Conservation (phyloP, 2,329 filamentous ascomycete species). For the Curvularia sp. region DNA sequence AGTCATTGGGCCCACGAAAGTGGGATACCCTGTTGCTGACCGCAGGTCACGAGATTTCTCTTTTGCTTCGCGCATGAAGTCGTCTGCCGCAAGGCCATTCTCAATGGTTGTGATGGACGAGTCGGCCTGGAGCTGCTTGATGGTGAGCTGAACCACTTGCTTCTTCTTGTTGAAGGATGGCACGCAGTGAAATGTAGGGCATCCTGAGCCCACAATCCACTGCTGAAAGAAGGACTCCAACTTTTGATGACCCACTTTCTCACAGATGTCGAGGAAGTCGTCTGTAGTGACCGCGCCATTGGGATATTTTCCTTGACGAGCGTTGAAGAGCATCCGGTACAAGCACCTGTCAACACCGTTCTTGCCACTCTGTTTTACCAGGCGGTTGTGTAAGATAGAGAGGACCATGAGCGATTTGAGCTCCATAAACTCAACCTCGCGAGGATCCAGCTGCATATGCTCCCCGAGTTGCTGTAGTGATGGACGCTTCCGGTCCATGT, state of each 20-base stretch:
- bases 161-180: conserved; percentile 98
- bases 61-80: conserved; percentile 85
- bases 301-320: conserved; percentile 78
- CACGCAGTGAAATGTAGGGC: conserved; percentile 83
- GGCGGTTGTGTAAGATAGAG: conserved; percentile 89
- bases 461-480: conserved; percentile 82
- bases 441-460: conserved; percentile 78
- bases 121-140: conserved; percentile 67
- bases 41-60: conserved; percentile 76
- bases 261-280: conserved; percentile 81
- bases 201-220: conserved; percentile 89
- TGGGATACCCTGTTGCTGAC: conserved; percentile 72
- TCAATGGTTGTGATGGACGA: conserved; percentile 39
- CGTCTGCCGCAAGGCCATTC: conserved; percentile 66
- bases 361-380: conserved; percentile 87
- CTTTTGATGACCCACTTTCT: conserved; percentile 86
- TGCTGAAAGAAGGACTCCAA: conserved; percentile 92
- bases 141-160: conserved; percentile 88
- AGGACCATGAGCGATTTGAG: conserved; percentile 90
- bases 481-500: conserved; percentile 81
- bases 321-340: conserved; percentile 82
- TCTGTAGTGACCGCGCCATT: conserved; percentile 76
- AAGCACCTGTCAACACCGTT: conserved; percentile 85
- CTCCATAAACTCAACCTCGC: conserved; percentile 88
- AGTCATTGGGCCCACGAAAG: conserved; percentile 96